Conservation (phyloP, 169 alveolate genomes). For the Cyclospora cayetanensis region DNA sequence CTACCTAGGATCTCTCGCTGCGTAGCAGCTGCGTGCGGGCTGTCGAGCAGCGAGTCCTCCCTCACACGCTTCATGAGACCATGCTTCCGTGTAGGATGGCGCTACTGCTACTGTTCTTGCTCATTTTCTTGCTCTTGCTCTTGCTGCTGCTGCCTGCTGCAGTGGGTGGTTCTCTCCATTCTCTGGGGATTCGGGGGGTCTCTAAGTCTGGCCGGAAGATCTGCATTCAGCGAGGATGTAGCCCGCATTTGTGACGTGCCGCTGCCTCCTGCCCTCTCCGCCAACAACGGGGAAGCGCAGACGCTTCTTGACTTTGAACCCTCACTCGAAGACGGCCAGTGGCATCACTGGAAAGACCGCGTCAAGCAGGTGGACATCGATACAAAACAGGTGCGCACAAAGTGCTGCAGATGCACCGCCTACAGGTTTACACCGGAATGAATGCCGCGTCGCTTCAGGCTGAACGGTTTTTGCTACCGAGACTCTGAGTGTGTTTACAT, state of each 20-base stretch:
- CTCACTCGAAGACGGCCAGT: slow-evolving; percentile 92
- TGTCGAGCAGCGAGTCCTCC: neutral
- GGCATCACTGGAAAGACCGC: slow-evolving; percentile 94
- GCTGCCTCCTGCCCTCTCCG: slow-evolving; percentile 56
- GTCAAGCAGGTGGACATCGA: slow-evolving; percentile 91
- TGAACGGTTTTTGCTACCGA: neutral
- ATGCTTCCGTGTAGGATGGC: neutral
- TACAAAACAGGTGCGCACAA: slow-evolving; percentile 73
- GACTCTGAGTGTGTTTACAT: neutral
- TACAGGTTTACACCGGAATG: no score
- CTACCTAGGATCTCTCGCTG: neutral
- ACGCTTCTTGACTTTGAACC: slow-evolving; percentile 95
- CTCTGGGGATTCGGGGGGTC: slow-evolving; percentile 97
- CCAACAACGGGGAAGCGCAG: slow-evolving; percentile 11
- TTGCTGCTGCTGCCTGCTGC: slow-evolving; percentile 79
- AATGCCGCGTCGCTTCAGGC: no score
- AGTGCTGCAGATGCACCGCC: no score
- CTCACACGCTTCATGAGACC: no score
- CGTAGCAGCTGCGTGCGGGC: neutral
- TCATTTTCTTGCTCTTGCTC: neutral
- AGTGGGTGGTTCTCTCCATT: slow-evolving; percentile 86
- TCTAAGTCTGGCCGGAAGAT: slow-evolving; percentile 87
- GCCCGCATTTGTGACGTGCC: slow-evolving; percentile 79
- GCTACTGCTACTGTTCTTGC: neutral
- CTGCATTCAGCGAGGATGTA: slow-evolving; percentile 84